phyloP scores from a whole-genome alignment of 495 filamentous ascomycete genomes.

The Penicillium bialowiezense region DNA sequence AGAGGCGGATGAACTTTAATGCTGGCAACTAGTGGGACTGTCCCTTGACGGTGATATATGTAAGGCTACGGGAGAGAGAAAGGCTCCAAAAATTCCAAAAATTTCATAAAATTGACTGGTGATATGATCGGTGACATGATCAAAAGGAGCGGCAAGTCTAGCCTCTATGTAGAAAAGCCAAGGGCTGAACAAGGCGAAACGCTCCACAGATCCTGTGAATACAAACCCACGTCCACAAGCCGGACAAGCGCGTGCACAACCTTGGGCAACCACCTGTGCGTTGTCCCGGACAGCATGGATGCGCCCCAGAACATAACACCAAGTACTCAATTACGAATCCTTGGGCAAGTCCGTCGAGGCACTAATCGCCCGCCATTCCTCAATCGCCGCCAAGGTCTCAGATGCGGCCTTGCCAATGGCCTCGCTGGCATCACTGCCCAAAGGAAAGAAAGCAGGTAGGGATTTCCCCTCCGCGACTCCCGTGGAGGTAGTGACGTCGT shows the following conservation, averaged over 20 bases:
- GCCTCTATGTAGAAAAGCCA: neutral
- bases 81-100: neutral
- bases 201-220: neutral
- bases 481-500: constrained; percentile 13
- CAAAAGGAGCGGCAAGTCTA: neutral
- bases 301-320: no score
- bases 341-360: constrained; percentile 5
- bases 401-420: constrained; percentile 2
- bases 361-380: constrained; percentile 3
- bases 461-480: constrained; percentile 13
- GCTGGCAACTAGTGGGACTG: neutral
- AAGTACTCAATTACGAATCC: neutral
- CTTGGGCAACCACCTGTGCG: neutral
- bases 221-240: neutral
- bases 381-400: constrained; percentile 1
- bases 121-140: neutral
- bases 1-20: no score
- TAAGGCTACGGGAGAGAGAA: neutral
- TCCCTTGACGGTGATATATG: neutral
- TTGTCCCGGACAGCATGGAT: neutral
- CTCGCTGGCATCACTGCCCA: constrained; percentile 9
- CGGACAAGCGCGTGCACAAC: neutral
- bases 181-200: neutral
- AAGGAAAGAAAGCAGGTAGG: constrained; percentile 2
- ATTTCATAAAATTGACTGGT: constrained; percentile 1